Evolutionary conservation across 2,329 filamentous ascomycete genomes (phyloP).

Genomic region (Didymella pinodella): DNA sequence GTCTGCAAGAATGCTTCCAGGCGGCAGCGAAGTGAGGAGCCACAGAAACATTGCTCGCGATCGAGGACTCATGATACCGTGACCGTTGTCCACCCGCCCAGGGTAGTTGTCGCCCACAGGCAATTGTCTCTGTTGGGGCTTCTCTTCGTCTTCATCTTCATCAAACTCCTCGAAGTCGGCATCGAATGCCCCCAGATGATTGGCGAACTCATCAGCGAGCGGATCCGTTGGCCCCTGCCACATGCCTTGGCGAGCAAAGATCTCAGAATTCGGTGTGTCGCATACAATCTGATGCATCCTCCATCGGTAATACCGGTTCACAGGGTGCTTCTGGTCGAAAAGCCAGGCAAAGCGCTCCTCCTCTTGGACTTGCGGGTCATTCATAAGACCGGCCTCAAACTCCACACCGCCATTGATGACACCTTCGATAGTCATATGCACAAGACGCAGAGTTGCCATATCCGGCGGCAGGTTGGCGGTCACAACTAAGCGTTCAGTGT

Average conservation of each 20-base stretch:
- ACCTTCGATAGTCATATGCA: conserved; percentile 86
- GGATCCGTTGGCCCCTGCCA: conserved; percentile 79
- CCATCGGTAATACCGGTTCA: conserved; percentile 93
- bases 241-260: conserved; percentile 47
- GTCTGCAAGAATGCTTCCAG: conserved; percentile 75
- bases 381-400: conserved; percentile 93
- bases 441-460: conserved; percentile 78
- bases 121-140: conserved; percentile 32
- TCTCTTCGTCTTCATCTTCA: conserved; percentile 76
- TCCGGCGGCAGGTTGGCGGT: conserved; percentile 75
- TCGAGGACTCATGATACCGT: conserved; percentile 41
- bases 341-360: conserved; percentile 95
- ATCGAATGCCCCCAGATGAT: conserved; percentile 78
- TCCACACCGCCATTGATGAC: conserved; percentile 82
- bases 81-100: conserved; percentile 36
- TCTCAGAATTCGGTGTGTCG: conserved; percentile 45
- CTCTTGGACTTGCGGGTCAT: conserved; percentile 78
- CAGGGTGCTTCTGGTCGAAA: conserved; percentile 76
- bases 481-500: conserved; percentile 41
- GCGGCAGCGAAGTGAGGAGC: conserved; percentile 82
- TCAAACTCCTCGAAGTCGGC: conserved; percentile 50
- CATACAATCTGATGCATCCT: conserved; percentile 87
- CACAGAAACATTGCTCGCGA: conserved; percentile 76
- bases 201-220: conserved; percentile 83
- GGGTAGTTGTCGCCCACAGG: conserved; percentile 42